Conservation (phyloP, 2,329 filamentous ascomycete genomes). For the Epicoccum nigrum region DNA sequence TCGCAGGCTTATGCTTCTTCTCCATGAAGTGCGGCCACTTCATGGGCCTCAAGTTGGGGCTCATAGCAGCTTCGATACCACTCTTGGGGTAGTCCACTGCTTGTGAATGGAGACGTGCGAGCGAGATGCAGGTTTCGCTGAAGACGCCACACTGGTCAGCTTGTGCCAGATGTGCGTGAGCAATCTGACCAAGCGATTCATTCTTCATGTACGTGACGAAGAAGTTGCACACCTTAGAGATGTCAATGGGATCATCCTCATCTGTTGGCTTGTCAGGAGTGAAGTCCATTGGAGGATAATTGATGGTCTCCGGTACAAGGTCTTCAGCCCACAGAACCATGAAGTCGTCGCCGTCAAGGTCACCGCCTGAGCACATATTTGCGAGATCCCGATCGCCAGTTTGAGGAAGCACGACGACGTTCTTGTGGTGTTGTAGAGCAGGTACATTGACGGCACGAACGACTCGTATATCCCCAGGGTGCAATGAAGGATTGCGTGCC, state of each 20-base stretch:
- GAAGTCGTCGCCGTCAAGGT: slow-evolving; percentile 95
- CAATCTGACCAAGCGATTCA: slow-evolving; percentile 79
- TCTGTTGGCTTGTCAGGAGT: slow-evolving; percentile 62
- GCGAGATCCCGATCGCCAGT: slow-evolving; percentile 83
- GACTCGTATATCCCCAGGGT: slow-evolving; percentile 88
- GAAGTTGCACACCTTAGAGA: slow-evolving; percentile 78
- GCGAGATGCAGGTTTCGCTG: slow-evolving; percentile 67
- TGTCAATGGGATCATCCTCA: slow-evolving; percentile 67
- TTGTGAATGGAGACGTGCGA: slow-evolving; percentile 83
- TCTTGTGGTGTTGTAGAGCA: slow-evolving; percentile 74
- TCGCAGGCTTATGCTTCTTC: slow-evolving; percentile 58
- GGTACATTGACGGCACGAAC: slow-evolving; percentile 81
- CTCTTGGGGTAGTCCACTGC: slow-evolving; percentile 96
- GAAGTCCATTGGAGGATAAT: slow-evolving; percentile 80
- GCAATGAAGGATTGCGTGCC: slow-evolving; percentile 90
- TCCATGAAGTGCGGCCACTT: slow-evolving; percentile 90
- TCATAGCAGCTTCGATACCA: slow-evolving; percentile 75
- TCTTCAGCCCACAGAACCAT: slow-evolving; percentile 88
- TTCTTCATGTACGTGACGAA: slow-evolving; percentile 95
- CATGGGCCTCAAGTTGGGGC: slow-evolving; percentile 62
- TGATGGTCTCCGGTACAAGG: slow-evolving; percentile 69
- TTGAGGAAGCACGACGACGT: slow-evolving; percentile 87
- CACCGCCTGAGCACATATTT: slow-evolving; percentile 94
- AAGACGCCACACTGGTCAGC: slow-evolving; percentile 76
- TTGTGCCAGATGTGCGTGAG: slow-evolving; percentile 78